Evolutionary conservation across 1,284 basidiomycete genomes (phyloP).

Genomic region (Irpex sp.): DNA sequence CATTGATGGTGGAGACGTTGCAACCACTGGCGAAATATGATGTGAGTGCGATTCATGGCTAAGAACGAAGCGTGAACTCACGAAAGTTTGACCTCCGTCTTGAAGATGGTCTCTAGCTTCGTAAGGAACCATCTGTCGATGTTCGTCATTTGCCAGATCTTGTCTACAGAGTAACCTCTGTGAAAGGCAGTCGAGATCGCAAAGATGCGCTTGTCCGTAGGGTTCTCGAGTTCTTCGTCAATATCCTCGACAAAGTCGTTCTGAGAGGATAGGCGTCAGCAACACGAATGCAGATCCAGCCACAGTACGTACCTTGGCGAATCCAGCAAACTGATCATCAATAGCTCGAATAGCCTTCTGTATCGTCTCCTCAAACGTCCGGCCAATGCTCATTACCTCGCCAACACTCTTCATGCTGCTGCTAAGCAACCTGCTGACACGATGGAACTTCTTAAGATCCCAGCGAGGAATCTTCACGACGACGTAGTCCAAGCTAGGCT

Average conservation of each 20-base stretch:
- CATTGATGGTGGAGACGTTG: constrained; percentile 68
- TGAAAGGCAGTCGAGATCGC: constrained; percentile 89
- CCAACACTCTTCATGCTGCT: constrained; percentile 99
- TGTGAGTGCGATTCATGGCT: not conserved
- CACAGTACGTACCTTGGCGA: constrained; percentile 65
- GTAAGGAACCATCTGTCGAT: constrained; percentile 99
- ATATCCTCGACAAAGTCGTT: constrained; percentile 83
- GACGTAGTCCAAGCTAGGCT: constrained; percentile 95
- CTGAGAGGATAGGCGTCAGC: constrained; percentile 32
- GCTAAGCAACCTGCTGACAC: constrained; percentile 85
- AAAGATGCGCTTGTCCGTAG: constrained; percentile 91
- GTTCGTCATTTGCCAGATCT: constrained; percentile 95
- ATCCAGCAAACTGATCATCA: constrained; percentile 92
- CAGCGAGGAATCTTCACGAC: constrained; percentile 99
- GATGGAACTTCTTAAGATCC: constrained; percentile 97
- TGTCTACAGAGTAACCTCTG: constrained; percentile 90
- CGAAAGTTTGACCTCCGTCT: constrained; percentile 77
- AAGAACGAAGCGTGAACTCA: constrained; percentile 37
- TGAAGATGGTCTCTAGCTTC: constrained; percentile 80
- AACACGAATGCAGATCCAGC: not conserved
- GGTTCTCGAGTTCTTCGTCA: constrained; percentile 84
- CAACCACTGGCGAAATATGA: constrained; percentile 42
- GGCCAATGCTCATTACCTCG: constrained; percentile 98
- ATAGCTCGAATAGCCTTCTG: constrained; percentile 98
- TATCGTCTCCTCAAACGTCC: constrained; percentile 97